These are phyloP conservation scores for Silene latifolia DNA, from an alignment of 148 eudicot species.

Conservation along the genomic window DNA sequence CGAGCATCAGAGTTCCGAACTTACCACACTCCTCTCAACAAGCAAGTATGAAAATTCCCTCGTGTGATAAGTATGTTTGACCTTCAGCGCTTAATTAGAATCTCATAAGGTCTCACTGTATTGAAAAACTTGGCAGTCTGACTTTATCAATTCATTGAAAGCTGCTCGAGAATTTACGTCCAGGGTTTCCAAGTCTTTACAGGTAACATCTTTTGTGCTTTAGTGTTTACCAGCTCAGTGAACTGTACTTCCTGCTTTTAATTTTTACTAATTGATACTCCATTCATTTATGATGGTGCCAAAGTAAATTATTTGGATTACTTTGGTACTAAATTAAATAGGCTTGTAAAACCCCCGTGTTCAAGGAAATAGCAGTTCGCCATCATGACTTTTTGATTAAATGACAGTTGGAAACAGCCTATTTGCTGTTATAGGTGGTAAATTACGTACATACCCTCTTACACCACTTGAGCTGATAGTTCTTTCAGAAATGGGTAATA, in stretches of 20 bases:
- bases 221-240: not conserved
- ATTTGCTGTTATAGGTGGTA: not conserved
- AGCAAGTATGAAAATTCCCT: conserved; percentile 55
- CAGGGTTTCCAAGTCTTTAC: conserved; percentile 71
- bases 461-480: not conserved
- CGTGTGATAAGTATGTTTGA: not conserved
- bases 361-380: not conserved
- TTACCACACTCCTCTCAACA: conserved; percentile 93
- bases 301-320: not conserved
- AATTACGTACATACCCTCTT: not conserved
- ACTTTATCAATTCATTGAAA: conserved; percentile 82
- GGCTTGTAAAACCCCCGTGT: not conserved
- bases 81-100: not conserved
- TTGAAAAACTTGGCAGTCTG: conserved; percentile 40
- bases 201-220: conserved; percentile 40
- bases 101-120: conserved; percentile 12
- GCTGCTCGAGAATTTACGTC: conserved; percentile 87
- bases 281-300: not conserved
- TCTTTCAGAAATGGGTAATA: not conserved
- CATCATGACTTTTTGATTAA: not conserved
- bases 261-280: not conserved
- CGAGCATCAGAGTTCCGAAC: conserved; percentile 92
- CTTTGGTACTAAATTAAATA: not conserved
- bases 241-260: not conserved
- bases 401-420: not conserved